Conservation (phyloP, 352 stramenopile species). For the Globisporangium iwayamae region DNA sequence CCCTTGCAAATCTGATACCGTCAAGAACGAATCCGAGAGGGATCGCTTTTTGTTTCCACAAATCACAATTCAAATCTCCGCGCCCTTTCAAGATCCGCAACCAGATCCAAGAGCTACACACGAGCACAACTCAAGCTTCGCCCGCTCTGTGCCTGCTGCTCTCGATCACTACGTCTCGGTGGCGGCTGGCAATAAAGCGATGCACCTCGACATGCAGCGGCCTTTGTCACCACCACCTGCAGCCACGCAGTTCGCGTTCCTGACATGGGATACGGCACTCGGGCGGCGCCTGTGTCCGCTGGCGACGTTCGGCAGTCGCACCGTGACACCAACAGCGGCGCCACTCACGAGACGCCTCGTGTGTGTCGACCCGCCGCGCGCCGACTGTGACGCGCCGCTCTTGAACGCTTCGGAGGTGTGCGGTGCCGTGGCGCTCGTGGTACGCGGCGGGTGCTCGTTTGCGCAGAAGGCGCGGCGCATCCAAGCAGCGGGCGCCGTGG, state of each 20-base stretch:
- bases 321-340: slow-evolving; percentile 10
- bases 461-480: slow-evolving; percentile 55
- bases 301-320: slow-evolving; percentile 51
- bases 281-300: slow-evolving; percentile 48
- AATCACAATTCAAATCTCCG: too few species aligned
- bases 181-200: neutral
- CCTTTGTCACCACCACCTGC: neutral
- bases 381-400: slow-evolving; percentile 41
- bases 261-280: slow-evolving; percentile 46
- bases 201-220: neutral
- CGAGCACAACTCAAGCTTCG: neutral
- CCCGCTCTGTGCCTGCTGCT: neutral
- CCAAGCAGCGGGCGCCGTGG: slow-evolving; percentile 50
- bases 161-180: neutral
- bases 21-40: too few species aligned
- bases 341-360: slow-evolving; percentile 31
- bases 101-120: neutral
- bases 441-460: slow-evolving; percentile 70
- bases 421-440: slow-evolving; percentile 55
- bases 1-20: too few species aligned
- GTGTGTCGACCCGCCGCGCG: slow-evolving; percentile 56
- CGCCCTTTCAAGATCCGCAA: neutral
- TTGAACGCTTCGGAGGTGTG: slow-evolving; percentile 41
- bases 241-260: slow-evolving; percentile 40
- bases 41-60: too few species aligned